Conservation (phyloP, 2,329 filamentous ascomycete species). For the Cercospora beticola region DNA sequence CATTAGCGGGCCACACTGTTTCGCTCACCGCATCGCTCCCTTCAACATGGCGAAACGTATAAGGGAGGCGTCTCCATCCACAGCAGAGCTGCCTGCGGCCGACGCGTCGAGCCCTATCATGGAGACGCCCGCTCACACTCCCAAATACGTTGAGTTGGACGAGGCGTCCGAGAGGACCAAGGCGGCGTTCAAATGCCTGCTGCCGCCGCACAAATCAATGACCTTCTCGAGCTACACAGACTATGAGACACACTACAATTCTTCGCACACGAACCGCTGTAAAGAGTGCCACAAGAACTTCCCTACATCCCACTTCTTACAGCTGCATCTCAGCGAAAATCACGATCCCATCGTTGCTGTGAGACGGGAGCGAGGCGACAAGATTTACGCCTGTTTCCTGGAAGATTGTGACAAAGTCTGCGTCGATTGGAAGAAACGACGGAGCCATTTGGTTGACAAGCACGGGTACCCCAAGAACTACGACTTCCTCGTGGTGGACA, state of each 20-base stretch:
- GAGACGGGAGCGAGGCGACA: slow-evolving; percentile 75
- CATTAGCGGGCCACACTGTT: neutral
- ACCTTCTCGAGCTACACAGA: slow-evolving; percentile 73
- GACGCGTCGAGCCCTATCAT: slow-evolving; percentile 23
- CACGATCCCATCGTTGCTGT: slow-evolving; percentile 79
- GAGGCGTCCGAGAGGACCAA: slow-evolving; percentile 20
- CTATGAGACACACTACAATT: slow-evolving; percentile 83
- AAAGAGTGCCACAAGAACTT: slow-evolving; percentile 83
- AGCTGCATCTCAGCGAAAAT: slow-evolving; percentile 84
- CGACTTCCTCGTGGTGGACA: slow-evolving; percentile 82
- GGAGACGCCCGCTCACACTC: slow-evolving; percentile 24
- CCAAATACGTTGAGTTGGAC: slow-evolving; percentile 59
- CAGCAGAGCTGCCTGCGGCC: slow-evolving; percentile 47
- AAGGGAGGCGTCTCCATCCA: slow-evolving; percentile 10
- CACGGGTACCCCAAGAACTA: slow-evolving; percentile 85
- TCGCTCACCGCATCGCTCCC: slow-evolving; percentile 2
- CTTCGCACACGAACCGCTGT: slow-evolving; percentile 80
- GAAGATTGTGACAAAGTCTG: slow-evolving; percentile 85
- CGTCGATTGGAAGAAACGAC: slow-evolving; percentile 76
- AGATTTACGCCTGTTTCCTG: slow-evolving; percentile 89
- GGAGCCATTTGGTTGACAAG: slow-evolving; percentile 89
- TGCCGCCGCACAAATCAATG: slow-evolving; percentile 76
- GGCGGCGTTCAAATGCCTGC: slow-evolving; percentile 70
- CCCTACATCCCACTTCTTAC: slow-evolving; percentile 76
- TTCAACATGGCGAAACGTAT: slow-evolving; percentile 18